Evolutionary conservation across 2,329 filamentous ascomycete species (phyloP).

Genomic region (Colletotrichum chrysophilum): DNA sequence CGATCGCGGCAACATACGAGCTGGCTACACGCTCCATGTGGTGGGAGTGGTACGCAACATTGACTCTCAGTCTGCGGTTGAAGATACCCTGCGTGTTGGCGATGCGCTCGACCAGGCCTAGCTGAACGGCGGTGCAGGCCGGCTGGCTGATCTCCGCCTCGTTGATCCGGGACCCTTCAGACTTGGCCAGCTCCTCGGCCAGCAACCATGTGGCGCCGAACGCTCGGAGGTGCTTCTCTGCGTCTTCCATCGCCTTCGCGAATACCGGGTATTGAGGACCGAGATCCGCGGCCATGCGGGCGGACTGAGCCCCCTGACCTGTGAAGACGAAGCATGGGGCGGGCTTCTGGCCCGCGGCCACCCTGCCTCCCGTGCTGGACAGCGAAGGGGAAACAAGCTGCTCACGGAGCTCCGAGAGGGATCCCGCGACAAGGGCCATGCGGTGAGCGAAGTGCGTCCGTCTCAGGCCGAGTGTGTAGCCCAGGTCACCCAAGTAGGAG

Average conservation of each 20-base stretch:
- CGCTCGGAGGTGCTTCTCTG: neutral
- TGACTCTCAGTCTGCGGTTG: neutral
- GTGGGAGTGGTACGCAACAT: neutral
- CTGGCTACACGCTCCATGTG: neutral
- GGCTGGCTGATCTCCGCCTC: neutral
- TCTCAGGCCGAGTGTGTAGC: neutral
- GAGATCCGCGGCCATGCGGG: neutral
- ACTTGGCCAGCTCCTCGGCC: neutral
- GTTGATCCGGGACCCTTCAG: accelerated
- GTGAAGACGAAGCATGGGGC: neutral
- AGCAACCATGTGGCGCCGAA: neutral
- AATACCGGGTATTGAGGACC: neutral
- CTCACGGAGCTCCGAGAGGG: neutral
- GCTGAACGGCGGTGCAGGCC: neutral
- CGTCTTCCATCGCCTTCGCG: neutral
- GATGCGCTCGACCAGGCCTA: neutral
- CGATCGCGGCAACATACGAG: neutral
- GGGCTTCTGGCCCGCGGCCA: neutral
- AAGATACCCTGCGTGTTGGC: neutral
- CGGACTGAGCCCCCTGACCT: neutral
- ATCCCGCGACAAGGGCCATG: neutral
- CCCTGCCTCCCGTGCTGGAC: neutral
- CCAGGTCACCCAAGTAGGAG: neutral
- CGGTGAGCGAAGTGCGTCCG: neutral
- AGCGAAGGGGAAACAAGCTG: neutral